phyloP scores from a whole-genome alignment of 495 filamentous ascomycete species.

The Amphirosellinia nigrospora region DNA sequence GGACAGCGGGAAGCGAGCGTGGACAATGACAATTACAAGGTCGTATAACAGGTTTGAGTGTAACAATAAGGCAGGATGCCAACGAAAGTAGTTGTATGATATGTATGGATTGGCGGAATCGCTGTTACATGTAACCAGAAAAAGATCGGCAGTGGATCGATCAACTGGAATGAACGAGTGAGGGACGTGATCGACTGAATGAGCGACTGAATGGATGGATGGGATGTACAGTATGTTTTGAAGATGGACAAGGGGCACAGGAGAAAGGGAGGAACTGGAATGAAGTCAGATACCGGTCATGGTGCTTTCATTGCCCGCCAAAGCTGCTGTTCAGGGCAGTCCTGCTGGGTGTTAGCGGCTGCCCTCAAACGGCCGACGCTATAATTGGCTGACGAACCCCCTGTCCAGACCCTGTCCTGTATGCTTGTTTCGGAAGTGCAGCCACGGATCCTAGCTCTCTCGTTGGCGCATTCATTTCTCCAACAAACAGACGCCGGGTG shows the following conservation, averaged over 20 bases:
- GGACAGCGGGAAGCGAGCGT: constrained; percentile 2
- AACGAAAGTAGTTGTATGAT: neutral
- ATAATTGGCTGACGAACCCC: constrained; percentile 6
- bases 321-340: neutral
- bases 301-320: constrained; percentile 3
- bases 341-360: no score
- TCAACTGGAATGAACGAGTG: constrained; percentile 14
- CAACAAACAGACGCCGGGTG: neutral
- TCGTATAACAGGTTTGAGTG: neutral
- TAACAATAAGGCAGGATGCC: constrained; percentile 3
- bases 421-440: constrained; percentile 20
- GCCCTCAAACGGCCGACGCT: neutral
- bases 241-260: constrained; percentile 1
- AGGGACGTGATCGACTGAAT: constrained; percentile 23
- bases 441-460: constrained; percentile 3
- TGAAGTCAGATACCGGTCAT: constrained; percentile 24
- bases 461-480: constrained; percentile 7
- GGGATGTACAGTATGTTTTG: neutral
- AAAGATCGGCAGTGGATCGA: neutral
- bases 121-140: neutral
- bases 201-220: constrained; percentile 14
- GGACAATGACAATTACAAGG: neutral
- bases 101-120: constrained; percentile 12
- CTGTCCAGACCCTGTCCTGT: neutral
- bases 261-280: constrained; percentile 27